Evolutionary conservation across 2,329 filamentous ascomycete species (phyloP).

Genomic region (Nothomitra cinnamomea): DNA sequence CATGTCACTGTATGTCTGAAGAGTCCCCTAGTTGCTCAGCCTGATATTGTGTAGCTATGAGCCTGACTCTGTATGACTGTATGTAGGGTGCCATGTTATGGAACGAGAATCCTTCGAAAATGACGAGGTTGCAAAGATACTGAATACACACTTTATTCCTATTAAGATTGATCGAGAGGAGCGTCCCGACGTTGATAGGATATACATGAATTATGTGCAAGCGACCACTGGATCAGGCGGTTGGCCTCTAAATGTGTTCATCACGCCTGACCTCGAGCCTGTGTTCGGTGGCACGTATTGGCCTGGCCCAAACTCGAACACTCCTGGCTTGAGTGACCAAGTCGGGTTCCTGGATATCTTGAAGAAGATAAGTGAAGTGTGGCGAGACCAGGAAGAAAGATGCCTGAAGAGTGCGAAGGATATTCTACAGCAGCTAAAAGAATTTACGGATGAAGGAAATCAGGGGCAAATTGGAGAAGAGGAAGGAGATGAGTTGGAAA

Average conservation of each 20-base stretch:
- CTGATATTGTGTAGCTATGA: not conserved
- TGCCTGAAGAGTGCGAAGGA: constrained; percentile 72
- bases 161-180: constrained; percentile 90
- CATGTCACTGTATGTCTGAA: constrained; percentile 66
- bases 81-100: constrained; percentile 56
- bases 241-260: constrained; percentile 93
- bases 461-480: constrained; percentile 31
- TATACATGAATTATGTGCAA: constrained; percentile 98
- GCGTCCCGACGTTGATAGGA: constrained; percentile 80
- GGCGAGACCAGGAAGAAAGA: constrained; percentile 68
- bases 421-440: constrained; percentile 61
- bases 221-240: constrained; percentile 79
- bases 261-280: constrained; percentile 82
- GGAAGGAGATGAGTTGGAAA: constrained; percentile 54
- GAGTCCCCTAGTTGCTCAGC: not conserved
- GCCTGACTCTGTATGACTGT: not conserved
- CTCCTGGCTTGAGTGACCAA: constrained; percentile 31
- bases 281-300: constrained; percentile 96
- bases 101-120: constrained; percentile 83
- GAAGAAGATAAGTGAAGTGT: constrained; percentile 55
- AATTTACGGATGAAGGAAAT: constrained; percentile 80
- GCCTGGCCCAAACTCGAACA: constrained; percentile 56
- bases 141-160: constrained; percentile 80
- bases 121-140: constrained; percentile 56
- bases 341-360: constrained; percentile 73